Evolutionary conservation across 345 rosid species (phyloP).

Genomic region (Eucalyptus leucophloia): DNA sequence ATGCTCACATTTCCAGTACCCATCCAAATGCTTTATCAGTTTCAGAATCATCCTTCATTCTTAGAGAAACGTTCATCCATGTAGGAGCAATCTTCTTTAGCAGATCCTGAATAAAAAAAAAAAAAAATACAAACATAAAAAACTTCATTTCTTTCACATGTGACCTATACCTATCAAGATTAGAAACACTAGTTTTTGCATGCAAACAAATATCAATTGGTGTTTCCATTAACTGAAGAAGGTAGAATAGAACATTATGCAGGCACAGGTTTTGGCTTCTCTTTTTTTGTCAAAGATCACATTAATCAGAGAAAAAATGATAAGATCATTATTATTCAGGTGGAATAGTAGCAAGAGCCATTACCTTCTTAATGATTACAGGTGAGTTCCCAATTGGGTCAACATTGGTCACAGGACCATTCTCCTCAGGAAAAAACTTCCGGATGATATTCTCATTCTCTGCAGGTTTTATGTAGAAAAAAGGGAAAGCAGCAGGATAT

Average conservation of each 20-base stretch:
- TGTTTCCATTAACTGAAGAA: background rate
- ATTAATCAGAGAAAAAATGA: background rate
- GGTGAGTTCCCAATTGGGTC: constrained; percentile 51
- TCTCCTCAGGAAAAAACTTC: constrained; percentile 26
- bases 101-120: constrained; percentile 30
- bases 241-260: background rate
- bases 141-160: background rate
- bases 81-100: constrained; percentile 90
- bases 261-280: background rate
- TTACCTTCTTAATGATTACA: constrained; percentile 35
- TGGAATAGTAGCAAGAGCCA: background rate
- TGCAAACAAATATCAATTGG: background rate
- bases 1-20: constrained; percentile 94
- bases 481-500: constrained; percentile 75
- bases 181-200: background rate
- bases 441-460: constrained; percentile 19
- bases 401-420: constrained; percentile 31
- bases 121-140: background rate
- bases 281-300: background rate
- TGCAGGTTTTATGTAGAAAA: constrained; percentile 66
- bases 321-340: background rate
- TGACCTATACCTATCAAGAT: background rate
- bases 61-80: constrained; percentile 91
- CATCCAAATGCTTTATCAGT: constrained; percentile 97
- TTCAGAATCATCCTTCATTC: constrained; percentile 90